phyloP scores from a whole-genome alignment of 2,329 filamentous ascomycete species.

The Truncatella angustata region DNA sequence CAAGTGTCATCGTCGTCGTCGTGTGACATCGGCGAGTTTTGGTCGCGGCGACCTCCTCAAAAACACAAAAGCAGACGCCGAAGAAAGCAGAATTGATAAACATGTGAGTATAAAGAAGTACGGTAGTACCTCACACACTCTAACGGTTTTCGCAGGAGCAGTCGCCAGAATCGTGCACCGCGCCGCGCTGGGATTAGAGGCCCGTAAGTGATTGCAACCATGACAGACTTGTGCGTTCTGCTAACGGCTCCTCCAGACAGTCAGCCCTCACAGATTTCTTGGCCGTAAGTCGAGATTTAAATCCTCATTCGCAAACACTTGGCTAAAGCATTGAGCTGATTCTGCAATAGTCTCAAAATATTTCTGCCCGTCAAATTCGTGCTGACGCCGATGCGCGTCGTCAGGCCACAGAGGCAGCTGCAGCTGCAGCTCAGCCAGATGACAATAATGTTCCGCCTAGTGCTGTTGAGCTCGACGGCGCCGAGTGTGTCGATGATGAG shows the following conservation, averaged over 20 bases:
- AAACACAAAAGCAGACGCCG: not conserved
- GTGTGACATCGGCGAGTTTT: no score
- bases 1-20: no score
- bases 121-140: not conserved
- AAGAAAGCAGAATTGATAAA: not conserved
- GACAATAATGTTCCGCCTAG: not conserved
- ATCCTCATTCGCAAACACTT: no score
- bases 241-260: slow-evolving; percentile 10
- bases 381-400: slow-evolving; percentile 19
- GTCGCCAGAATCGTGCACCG: slow-evolving; percentile 12
- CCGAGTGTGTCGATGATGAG: slow-evolving; percentile 10
- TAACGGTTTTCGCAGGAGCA: slow-evolving; percentile 12
- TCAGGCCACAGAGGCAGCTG: slow-evolving; percentile 12
- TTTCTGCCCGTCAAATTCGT: slow-evolving; percentile 24
- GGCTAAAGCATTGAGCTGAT: not conserved
- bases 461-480: not conserved
- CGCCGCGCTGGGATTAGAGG: slow-evolving; percentile 21
- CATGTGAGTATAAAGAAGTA: slow-evolving; percentile 4
- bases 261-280: slow-evolving; percentile 30
- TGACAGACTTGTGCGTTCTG: not conserved
- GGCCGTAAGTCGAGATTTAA: slow-evolving; percentile 18
- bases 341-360: slow-evolving; percentile 22
- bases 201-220: slow-evolving; percentile 17
- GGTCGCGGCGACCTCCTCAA: no score
- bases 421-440: slow-evolving; percentile 10